Base-by-base conservation (phyloP, 306 rosid species). In the Mucuna pruriens region DNA sequence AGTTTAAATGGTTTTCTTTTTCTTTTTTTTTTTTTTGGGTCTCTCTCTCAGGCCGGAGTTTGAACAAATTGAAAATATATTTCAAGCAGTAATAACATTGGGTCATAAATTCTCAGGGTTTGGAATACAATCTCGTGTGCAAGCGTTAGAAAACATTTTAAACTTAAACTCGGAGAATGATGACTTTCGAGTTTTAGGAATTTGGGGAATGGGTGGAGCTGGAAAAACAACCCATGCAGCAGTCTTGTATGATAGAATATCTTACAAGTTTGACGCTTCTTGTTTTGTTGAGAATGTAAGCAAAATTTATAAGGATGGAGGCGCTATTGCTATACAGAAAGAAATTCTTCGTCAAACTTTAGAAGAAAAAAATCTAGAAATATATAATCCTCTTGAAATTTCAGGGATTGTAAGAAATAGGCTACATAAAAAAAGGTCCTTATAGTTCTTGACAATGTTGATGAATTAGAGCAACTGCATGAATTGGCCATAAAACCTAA, bases 391-490 rank as follows among this genome's bases (percentile, higher is more conserved):
- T 45, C 5, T 5, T 1, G 15, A 33, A 48, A 49, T 64, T 17
- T 29, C 48, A 5, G 12, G 69, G 2, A 44, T 62, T 0, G 7
- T 76, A 29, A 31, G 9, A 8, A 7, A 49, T 31, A 76, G 63
- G 73, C 52, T 82, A 2, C 6, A 4, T 20, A 39, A 7, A 0
- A 25, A n/a, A 83, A 60, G 57, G 23, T 60, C 2, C 82, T 76
- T 11, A 0, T 77, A n/a, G 82, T 83, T 58, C 57, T 83, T 48
- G 82, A 83, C 38, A 29, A 77, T 76, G 68, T 17, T 22, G 79
- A 76, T 13, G 60, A 34, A 69, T 7, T 60, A 26, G 68, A 76
- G 16, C 74, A 80, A 48, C 0, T 80, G 11, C n/a, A 80, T 0
- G 34, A 60, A 1, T 38, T 83, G 74, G 74, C 36, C 9, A 48